Percentiles rank a stretch among this genome's conserved stretches.
phyloP scores from a whole-genome alignment of 441 rosid genomes.

The Pelargonium cotyledonis region DNA sequence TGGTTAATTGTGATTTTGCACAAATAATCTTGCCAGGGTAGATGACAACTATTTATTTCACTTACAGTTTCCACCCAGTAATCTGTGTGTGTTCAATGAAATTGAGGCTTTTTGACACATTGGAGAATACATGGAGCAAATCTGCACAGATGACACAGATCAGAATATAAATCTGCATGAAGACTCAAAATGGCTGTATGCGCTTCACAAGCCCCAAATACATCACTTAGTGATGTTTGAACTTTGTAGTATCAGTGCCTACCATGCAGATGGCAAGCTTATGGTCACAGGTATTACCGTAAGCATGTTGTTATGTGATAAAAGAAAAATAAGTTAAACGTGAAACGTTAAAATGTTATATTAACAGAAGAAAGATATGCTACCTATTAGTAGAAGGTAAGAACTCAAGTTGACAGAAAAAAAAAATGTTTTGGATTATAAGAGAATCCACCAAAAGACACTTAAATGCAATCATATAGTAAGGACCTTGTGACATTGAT shows the following conservation, averaged over 20 bases:
- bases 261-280: background rate
- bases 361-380: too few relatives aligned
- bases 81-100: slow-evolving; percentile 76
- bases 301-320: too few relatives aligned
- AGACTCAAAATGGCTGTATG: background rate
- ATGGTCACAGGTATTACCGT: too few relatives aligned
- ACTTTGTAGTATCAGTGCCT: too few relatives aligned
- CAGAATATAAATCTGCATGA: slow-evolving; percentile 14
- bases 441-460: too few relatives aligned
- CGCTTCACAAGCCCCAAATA: background rate
- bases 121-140: slow-evolving; percentile 66
- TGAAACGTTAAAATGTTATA: too few relatives aligned
- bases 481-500: too few relatives aligned
- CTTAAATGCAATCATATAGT: too few relatives aligned
- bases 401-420: too few relatives aligned
- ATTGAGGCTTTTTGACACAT: slow-evolving; percentile 64
- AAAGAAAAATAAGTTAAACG: too few relatives aligned
- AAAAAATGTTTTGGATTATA: too few relatives aligned
- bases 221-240: background rate
- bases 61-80: slow-evolving; percentile 94
- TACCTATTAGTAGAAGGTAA: too few relatives aligned
- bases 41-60: slow-evolving; percentile 12
- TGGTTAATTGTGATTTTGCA: background rate
- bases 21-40: slow-evolving; percentile 6
- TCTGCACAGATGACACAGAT: slow-evolving; percentile 42